These are phyloP conservation scores for Durusdinium trenchii DNA, from an alignment of 73 alveolate species.

Conservation along the genomic window DNA sequence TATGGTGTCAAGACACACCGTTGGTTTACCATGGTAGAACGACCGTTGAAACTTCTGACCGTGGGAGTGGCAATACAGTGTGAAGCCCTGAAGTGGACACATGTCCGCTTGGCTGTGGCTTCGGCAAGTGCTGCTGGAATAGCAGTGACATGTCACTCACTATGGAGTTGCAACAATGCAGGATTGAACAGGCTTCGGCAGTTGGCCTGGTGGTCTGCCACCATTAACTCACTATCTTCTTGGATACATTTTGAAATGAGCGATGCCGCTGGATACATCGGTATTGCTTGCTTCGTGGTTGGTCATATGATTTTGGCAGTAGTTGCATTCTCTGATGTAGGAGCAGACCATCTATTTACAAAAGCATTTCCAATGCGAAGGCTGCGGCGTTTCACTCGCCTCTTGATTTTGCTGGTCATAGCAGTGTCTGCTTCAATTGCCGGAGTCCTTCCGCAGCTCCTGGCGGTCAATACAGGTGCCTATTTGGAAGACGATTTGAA, in stretches of 20 bases:
- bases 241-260: neutral
- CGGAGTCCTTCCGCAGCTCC: conserved; percentile 19
- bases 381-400: conserved; percentile 28
- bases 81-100: conserved; percentile 11
- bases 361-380: neutral
- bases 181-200: conserved; percentile 19
- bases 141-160: neutral
- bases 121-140: neutral
- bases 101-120: neutral
- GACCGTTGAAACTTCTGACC: neutral
- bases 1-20: neutral
- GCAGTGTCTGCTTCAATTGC: neutral
- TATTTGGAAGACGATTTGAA: neutral
- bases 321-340: neutral
- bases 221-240: neutral
- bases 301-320: neutral
- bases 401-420: neutral
- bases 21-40: conserved; percentile 12
- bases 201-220: conserved; percentile 5
- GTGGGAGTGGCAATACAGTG: neutral
- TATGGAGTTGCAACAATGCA: neutral
- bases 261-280: neutral
- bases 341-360: neutral
- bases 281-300: neutral
- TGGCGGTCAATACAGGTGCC: conserved; percentile 7